Base-by-base conservation (phyloP, 2,329 filamentous ascomycete species). In the Camptophora hylomeconis region DNA sequence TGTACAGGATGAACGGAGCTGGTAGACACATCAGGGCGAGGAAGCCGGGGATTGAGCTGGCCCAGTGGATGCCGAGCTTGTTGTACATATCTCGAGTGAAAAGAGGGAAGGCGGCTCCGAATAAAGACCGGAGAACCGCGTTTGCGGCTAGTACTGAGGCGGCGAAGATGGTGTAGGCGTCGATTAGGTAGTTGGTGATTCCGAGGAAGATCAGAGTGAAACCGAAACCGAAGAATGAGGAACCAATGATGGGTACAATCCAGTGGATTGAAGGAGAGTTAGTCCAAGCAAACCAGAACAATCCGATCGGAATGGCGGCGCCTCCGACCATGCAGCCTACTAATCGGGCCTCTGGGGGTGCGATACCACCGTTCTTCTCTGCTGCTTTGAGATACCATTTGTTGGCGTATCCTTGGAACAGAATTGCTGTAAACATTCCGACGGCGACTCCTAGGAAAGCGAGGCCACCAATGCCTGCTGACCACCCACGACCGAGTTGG, bases 51-150 rank as follows among this genome's bases (percentile, higher is more conserved):
- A 87, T 58, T 0, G 70, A 72, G 18, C 66, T 72, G 1, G 77
- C 80, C 80, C 80, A 86, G 56, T 84, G 77, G 32, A 79, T 74
- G 26, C 80, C 77, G 2, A 78, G 60, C 31, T 62, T 56, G 3
- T 57, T 24, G 35, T 53, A 59, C 53, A 59, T 58, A 14, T 54
- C 39, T 33, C 42, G 35, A 5, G 78, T 72, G 50, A 89, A 89
- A 2, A 89, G 65, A 1, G 82, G 82, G 60, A 92, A 89, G 1
- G 67, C 74, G 2, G 80, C 80, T 39, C 80, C 82, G 38, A 75
- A 78, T 6, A 84, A 60, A 0, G 79, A 86, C 41, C 83, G 75
- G 20, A 92, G 57, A 46, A 92, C 78, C 1, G 80, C 80, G 54
- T 86, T 82, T 26, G 77, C 78, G 2, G 80, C 80, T 6, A 86